These are phyloP conservation scores for Populus tomentosa DNA, from an alignment of 441 rosid genomes.

Conservation along the genomic window DNA sequence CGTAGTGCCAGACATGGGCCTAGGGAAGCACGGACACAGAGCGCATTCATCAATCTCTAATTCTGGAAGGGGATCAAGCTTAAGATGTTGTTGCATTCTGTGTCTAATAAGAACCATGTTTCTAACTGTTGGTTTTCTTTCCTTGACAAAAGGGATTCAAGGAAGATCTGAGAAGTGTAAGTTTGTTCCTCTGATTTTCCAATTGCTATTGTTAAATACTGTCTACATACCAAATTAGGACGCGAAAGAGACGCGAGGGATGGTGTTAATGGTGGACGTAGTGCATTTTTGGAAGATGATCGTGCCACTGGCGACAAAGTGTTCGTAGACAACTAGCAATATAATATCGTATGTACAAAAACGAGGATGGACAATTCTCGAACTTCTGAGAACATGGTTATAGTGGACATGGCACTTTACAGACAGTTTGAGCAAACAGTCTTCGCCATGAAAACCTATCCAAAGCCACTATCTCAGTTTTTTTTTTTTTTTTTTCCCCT, in stretches of 20 bases:
- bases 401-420: not conserved
- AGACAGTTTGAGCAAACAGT: not conserved
- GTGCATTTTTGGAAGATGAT: not conserved
- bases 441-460: not conserved
- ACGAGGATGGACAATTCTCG: not conserved
- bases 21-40: conserved; percentile 32
- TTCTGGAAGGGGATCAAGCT: conserved; percentile 49
- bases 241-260: not conserved
- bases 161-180: not conserved
- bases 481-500: too few species aligned
- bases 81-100: conserved; percentile 60
- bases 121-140: not conserved
- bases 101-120: conserved; percentile 52
- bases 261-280: not conserved
- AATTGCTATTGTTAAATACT: too few species aligned
- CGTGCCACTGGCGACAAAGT: not conserved
- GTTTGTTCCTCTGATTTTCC: not conserved
- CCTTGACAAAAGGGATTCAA: not conserved
- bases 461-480: not conserved
- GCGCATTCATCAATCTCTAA: conserved; percentile 29
- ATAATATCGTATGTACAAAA: not conserved
- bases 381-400: not conserved
- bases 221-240: not conserved
- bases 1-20: conserved; percentile 20
- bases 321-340: not conserved